Evolutionary conservation across 345 rosid genomes (phyloP), one percentile per base, ranked within the genome.

Genomic region (Chamaenerion angustifolium): DNA sequence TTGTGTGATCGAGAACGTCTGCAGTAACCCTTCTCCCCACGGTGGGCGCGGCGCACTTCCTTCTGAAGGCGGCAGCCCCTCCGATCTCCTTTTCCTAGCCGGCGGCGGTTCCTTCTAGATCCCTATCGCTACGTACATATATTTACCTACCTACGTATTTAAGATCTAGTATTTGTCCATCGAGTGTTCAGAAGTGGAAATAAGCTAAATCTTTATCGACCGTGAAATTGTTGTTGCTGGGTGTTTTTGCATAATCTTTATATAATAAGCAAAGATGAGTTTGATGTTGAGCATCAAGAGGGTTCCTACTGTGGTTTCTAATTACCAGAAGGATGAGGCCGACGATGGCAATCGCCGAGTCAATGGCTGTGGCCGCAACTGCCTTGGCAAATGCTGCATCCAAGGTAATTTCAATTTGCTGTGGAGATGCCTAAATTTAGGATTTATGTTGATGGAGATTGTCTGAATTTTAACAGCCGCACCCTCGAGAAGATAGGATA

Each of bases 21-120:
- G 45, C 19, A 17, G 55, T 78, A 86, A 72, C 86, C 99, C 99
- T 80, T 88, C 78, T 74, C 94, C 94, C 81, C 96, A 93, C 96
- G 99, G 99, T 55, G 96, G 99, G 59, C 96, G 96, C 75, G 99
- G 99, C 56, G 99, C 99, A 67, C 74, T 88, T 80, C 99, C 99
- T 64, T 93, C 99, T 47, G 99, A 93, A 80, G 96, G 99, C 80
- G 99, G 99, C 55, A 82, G 94, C 69, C 99, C 99, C 64, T 93
- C 99, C 13, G 99, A 93, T 71, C 96, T 93, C 68, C 94, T 88
- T 70, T 93, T 93, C 72, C 85, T 93, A 12, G 99, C 99, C 49
- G 99, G 99, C 59, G 99, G 99, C 45, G 99, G 98, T 56, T 49
- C 48, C 55, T 27, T 31, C 55, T 35, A n/a, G 25, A 21, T 35